Base-by-base conservation (phyloP, 352 stramenopile genomes). In the Phytophthora aleatoria region DNA sequence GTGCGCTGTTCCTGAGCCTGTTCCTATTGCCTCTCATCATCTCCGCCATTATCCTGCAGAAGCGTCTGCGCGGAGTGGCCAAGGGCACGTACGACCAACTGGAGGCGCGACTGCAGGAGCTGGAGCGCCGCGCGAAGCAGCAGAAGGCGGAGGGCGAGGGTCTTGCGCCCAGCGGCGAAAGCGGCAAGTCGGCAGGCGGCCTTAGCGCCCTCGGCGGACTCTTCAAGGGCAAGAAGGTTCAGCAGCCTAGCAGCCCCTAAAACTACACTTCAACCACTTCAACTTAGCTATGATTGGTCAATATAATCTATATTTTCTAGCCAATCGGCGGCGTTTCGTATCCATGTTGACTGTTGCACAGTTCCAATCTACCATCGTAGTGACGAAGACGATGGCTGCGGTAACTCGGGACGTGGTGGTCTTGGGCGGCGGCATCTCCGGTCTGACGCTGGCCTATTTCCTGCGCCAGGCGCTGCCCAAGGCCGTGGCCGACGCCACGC, bases 31-130 rank as follows among this genome's bases (percentile, higher is more conserved):
- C 86, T 12, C 87, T 92, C 60, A 83, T 91, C 58, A 59, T 88
- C 44, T 85, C 77, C 28, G 83, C 72, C 26, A 79, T 93, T 52
- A 76, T 84, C 58, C 69, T 95, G 31, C 82, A 95, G 64, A 95
- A 95, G 66, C 79, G 84, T 1, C 73, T 95, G 42, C 86, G 86
- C 16, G 86, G 86, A 12, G 76, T 71, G 49, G 88, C 87, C 64
- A 90, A 92, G 57, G 86, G 85, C 54, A 87, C 85, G 42, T 91
- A 93, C 76, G 81, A 91, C 60, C 80, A 91, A 53, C 69, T 92
- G 27, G 84, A 92, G 68, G 71, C 75, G 53, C 80, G 84, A 1
- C 62, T 92, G 10, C 81, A 91, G 64, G 73, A 82, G 43, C 77
- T 92, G 45, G 84, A 91, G 63, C 74, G 67, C 7, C 79, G 83